phyloP scores from a whole-genome alignment of 2,329 filamentous ascomycete species.

The Leptosphaerulina australis region DNA sequence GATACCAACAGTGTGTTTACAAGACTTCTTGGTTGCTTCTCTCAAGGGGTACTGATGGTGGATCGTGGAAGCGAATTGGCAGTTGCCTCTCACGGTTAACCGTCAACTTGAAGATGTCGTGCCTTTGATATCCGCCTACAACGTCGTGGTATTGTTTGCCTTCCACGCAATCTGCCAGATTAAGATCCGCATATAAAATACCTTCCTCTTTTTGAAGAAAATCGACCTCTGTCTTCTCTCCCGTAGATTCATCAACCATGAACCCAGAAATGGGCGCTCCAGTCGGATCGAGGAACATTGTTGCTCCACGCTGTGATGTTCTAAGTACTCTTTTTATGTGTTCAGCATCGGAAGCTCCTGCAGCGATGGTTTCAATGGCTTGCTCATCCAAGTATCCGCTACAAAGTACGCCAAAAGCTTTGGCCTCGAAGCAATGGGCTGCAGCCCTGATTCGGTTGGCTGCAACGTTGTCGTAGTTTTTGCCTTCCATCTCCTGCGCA shows the following conservation, averaged over 20 bases:
- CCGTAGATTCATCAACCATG: constrained; percentile 34
- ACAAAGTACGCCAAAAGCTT: constrained; percentile 61
- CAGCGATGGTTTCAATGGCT: constrained; percentile 46
- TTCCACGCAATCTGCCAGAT: constrained; percentile 59
- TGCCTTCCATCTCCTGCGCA: constrained; percentile 11
- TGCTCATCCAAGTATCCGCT: constrained; percentile 52
- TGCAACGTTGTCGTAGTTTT: constrained; percentile 61
- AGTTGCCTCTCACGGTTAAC: constrained; percentile 52
- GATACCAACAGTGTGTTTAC: neutral
- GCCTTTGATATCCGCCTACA: constrained; percentile 61
- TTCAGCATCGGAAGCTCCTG: constrained; percentile 36
- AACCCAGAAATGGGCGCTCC: constrained; percentile 52
- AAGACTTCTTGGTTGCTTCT: neutral
- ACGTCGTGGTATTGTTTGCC: constrained; percentile 65
- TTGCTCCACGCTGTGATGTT: constrained; percentile 52
- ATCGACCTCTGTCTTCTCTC: constrained; percentile 35
- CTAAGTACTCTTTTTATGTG: constrained; percentile 45
- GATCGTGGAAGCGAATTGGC: constrained; percentile 30
- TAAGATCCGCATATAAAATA: constrained; percentile 59
- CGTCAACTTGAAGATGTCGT: constrained; percentile 60
- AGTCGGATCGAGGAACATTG: constrained; percentile 60
- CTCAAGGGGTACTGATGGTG: neutral
- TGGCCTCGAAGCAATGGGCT: constrained; percentile 64
- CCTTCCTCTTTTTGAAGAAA: constrained; percentile 56
- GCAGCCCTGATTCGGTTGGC: constrained; percentile 61